Percentiles rank a stretch among this genome's conserved stretches.
These are phyloP conservation scores for Neurospora sp. DNA, from an alignment of 495 filamentous ascomycete species.

Conservation along the genomic window DNA sequence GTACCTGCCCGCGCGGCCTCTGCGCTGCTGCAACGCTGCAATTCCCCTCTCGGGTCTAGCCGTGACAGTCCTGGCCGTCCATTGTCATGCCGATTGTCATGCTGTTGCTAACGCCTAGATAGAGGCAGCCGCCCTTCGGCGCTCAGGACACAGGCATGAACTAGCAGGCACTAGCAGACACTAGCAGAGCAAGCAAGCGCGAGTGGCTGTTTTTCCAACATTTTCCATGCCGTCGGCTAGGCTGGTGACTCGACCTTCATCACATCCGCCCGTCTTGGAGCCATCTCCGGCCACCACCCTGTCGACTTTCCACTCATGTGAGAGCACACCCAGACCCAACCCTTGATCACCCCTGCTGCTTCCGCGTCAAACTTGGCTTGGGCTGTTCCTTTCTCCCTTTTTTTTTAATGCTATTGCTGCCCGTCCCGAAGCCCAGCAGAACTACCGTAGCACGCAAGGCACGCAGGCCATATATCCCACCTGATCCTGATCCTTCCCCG, in stretches of 20 bases:
- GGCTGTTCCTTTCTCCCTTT: not conserved
- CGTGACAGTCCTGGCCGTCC: not conserved
- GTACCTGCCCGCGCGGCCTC: not conserved
- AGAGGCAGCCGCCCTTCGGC: not conserved
- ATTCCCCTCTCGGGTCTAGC: not conserved
- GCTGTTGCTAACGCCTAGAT: not conserved
- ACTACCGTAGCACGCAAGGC: slow-evolving; percentile 1
- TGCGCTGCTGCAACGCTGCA: not conserved
- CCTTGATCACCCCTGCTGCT: not conserved
- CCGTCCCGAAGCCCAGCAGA: not conserved
- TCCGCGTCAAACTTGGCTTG: not conserved
- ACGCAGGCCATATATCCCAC: slow-evolving; percentile 16
- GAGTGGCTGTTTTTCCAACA: slow-evolving; percentile 15
- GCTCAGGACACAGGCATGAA: not conserved
- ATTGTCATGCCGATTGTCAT: not conserved
- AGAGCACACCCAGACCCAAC: not conserved
- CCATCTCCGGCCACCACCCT: slow-evolving; percentile 11
- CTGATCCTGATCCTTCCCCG: slow-evolving; percentile 10
- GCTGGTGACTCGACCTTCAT: not conserved
- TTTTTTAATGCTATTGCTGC: not conserved
- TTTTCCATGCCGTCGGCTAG: slow-evolving; percentile 13
- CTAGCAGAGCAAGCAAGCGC: not conserved
- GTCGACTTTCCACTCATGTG: slow-evolving; percentile 7
- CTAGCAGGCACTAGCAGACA: not conserved
- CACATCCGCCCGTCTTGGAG: not conserved